Evolutionary conservation across 2,329 filamentous ascomycete species (phyloP), one percentile per base, ranked within the genome.

Genomic region (Fusarium secorum): DNA sequence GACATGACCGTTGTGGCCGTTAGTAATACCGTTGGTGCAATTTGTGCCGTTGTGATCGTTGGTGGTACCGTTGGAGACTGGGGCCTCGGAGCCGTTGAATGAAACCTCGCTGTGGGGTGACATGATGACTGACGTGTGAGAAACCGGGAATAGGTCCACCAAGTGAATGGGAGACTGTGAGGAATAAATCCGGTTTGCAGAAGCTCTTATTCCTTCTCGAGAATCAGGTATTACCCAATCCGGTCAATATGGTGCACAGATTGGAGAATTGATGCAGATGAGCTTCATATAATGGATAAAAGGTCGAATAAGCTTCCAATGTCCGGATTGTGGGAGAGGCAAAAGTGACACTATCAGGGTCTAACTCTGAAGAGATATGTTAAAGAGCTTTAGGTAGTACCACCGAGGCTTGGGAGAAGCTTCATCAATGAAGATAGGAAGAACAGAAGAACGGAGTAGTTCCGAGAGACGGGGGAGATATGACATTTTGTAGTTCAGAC

Each of bases 91-190:
- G 70, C 77, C 74, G 55, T 73, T 74, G 58, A 78, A 70, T 49
- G 74, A 70, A 51, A 79, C 65, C 49, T 81, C 80, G 68, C 79
- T 79, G 65, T 81, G 79, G 59, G 80, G 79, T 46, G 79, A 77
- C 80, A 81, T 81, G 58, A 56, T 76, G 70, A 49, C 53, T 35
- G 38, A 64, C 44, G 53, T 66, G 42, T 32, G 36, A 39, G 46
- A 51, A 44, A 39, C 36, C 46, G 32, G 36, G 30, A 44, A 51
- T 18, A 52, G 59, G 26, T 45, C 49, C 41, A 51, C 65, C 51
- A 56, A 67, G 61, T 69, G 57, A 58, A 66, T 20, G 36, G 48
- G 49, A 32, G 38, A 53, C 36, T 59, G 36, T 41, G 56, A 63
- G 48, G 51, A 56, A 73, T 55, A 58, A 57, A 49, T 66, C 70